Base-by-base conservation (phyloP, 352 stramenopile species). In the Globisporangium solare region DNA sequence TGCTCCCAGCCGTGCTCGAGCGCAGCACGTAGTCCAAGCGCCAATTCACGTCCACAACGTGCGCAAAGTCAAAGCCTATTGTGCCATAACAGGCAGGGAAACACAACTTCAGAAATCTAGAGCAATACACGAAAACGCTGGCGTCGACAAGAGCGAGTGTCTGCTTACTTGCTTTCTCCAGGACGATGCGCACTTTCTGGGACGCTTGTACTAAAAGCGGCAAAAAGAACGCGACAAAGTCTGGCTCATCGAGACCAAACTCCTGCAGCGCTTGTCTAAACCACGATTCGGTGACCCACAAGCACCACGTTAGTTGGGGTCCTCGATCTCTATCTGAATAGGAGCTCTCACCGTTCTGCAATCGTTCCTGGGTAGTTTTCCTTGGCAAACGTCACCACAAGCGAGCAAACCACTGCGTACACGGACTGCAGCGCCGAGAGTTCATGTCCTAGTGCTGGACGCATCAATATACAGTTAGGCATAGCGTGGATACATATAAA, bases 21-120 rank as follows among this genome's bases (percentile, higher is more conserved):
- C 71, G 73, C 24, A 89, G 59, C 3, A 83, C 72, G 51, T 90
- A 86, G 69, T 92, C 82, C 31, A 92, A 56, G 31, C 79, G 71
- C 82, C 82, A 92, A 10, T 67, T 70, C 2, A 89, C 71, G 45
- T 88, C 76, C 32, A 92, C 79, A 15, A 92, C 69, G 6, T 88
- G 70, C n/a, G 79, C 72, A 32, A 88, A 83, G 65, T 89, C 78
- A 60, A 88, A 86, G 51, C 67, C 81, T 92, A 46, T 35, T 35
- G 27, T 35, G 27, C 27, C 27, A 35, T 35, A 21, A 27, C 22
- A 54, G 18, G 39, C 27, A 54, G 18, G 39, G 35, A 22, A 13
- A 37, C 22, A 45, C 17, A 51, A 18, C 47, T 39, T 15, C 24
- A 54, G 3, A 32, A 13, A 56, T 14, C 52, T 4, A 15, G 40